Conservation (phyloP, 805 yeast species). For the Candida hispaniensis region DNA sequence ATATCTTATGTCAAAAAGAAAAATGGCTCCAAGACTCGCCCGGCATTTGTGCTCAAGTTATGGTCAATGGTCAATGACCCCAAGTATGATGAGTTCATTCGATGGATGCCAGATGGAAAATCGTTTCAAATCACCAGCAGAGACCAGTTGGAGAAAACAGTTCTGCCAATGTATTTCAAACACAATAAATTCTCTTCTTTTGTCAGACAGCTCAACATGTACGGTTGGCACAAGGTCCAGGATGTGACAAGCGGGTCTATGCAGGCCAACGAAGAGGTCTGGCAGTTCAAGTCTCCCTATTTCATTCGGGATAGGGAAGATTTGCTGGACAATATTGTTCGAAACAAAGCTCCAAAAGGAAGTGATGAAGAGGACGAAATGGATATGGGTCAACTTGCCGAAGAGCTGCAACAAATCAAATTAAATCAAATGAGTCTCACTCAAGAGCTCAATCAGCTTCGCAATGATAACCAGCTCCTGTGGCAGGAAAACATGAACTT, state of each 20-base stretch:
- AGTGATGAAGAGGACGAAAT: constrained; percentile 33
- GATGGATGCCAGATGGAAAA: constrained; percentile 79
- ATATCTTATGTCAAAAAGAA: constrained; percentile 19
- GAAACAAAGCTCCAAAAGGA: constrained; percentile 49
- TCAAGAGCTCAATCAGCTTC: constrained; percentile 72
- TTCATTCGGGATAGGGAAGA: constrained; percentile 74
- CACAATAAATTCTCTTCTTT: constrained; percentile 92
- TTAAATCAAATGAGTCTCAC: constrained; percentile 69
- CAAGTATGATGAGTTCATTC: constrained; percentile 53
- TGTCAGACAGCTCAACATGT: constrained; percentile 95
- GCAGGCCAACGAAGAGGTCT: constrained; percentile 55
- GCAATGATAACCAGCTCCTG: constrained; percentile 76
- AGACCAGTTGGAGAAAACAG: constrained; percentile 69
- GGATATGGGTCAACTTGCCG: constrained; percentile 44
- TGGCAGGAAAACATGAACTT: constrained; percentile 85
- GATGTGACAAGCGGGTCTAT: constrained; percentile 62
- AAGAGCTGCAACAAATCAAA: constrained; percentile 66
- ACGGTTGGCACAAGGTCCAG: constrained; percentile 98
- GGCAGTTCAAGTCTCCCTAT: constrained; percentile 81
- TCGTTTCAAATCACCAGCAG: constrained; percentile 77
- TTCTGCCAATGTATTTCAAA: constrained; percentile 86
- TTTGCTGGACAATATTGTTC: constrained; percentile 68
- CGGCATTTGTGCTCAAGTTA: constrained; percentile 85
- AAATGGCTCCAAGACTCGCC: constrained; percentile 34
- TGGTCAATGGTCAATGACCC: constrained; percentile 94